Evolutionary conservation across 78 protist species (phyloP), one percentile per base, ranked within the genome.

Genomic region (Planoprotostelium fungivorum): DNA sequence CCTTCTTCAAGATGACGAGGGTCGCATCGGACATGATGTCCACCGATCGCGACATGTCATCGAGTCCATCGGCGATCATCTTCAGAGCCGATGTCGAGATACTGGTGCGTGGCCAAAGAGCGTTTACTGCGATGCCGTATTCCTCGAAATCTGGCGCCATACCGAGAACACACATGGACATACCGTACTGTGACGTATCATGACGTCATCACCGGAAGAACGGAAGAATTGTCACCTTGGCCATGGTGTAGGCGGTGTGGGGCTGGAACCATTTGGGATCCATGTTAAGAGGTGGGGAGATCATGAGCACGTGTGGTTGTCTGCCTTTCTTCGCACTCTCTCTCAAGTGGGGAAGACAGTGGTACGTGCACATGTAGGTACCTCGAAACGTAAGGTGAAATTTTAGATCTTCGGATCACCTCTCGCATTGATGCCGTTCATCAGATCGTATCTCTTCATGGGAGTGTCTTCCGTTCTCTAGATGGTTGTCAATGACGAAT

Each of bases 191-290:
- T 16, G 16, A 35, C 63, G n/a, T 25, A 16, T 51, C 73, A 51
- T 25, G 5, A 51, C 38, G 5, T 25, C 5, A 37, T 39, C n/a
- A 84, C 5, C 16, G 16, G 87, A 38, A 39, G 5, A 87, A 36
- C 5, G 85, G 38, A 39, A 16, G 16, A 85, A 36, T 23, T 37
- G 34, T 23, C 87, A 85, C 87, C 16, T 96, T 96, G 16, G 96
- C 98, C 93, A 96, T 94, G 28, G 98, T 94, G 83, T 96, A 96
- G 25, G 98, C 98, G 29, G 84, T 63, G 89, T 96, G 98, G 86
- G 38, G 35, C 28, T 88, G 84, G 93, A 96, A 96, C 98, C 98
- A 96, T 39, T 89, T 38, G 39, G 86, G 90, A n/a, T 91, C 29
- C 94, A 96, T 90, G 90, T 93, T 89, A n/a, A 96, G 90, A 38